Evolutionary conservation across 1,284 basidiomycete species (phyloP), one percentile per base, ranked within the genome.

Genomic region (Sanguinoderma infundibulare): DNA sequence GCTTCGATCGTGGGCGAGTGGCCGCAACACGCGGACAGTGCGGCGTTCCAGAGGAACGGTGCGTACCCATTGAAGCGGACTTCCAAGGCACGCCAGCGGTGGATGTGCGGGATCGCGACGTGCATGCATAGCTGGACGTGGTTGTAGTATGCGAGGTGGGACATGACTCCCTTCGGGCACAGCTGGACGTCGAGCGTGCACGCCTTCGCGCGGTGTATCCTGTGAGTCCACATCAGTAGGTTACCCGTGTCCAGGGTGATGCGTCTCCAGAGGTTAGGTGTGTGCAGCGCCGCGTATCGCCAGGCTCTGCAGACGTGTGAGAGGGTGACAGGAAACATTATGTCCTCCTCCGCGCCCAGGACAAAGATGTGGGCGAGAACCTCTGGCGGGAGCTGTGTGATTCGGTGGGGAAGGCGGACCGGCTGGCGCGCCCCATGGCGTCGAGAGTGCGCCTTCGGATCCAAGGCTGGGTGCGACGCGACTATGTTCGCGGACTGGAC

Each of bases 241-340:
- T 81, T 74, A 35, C 80, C 76, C 6, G 35, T 26, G 64, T 77
- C 75, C 59, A 88, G 77, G 20, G 74, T 74, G 61, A 91, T 79
- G 63, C 79, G 79, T 60, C 84, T 77, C 89, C 89, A 91, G 53
- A 91, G 75, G 1, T 78, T 69, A 22, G 84, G 86, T 5, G 85
- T 84, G 53, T 78, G 79, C 35, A 87, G 74, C n/a, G 83, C 80
- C 30, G 87, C 76, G 39, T 78, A 72, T 52, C 89, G 78, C 88
- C 88, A 91, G 44, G 75, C 72, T 53, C 79, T 76, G 71, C 87
- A 90, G 61, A 89, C 85, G 66, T 89, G 88, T 15, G 88, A 89
- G 53, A 87, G 76, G 47, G 75, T 74, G 60, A 90, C 64, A 22
- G 87, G 84, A 46, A 89, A 78, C 77, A 82, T 81, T 57, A 72